A percentile compares a stretch with the other conserved stretches of the same genome.
phyloP scores from a whole-genome alignment of 1,284 basidiomycete species.

The Cryptococcus sp. region DNA sequence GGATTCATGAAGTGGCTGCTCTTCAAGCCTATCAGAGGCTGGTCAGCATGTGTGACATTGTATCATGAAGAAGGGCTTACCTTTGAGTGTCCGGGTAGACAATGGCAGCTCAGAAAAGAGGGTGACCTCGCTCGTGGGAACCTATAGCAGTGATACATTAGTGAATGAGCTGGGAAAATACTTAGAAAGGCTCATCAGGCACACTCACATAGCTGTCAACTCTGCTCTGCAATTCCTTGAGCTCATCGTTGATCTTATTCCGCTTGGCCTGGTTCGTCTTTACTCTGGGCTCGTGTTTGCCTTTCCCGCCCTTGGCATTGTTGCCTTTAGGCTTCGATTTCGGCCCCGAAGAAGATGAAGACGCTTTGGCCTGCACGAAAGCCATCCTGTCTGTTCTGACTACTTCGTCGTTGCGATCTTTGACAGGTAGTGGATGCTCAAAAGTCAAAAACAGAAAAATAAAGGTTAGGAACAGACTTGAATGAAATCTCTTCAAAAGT shows the following conservation, averaged over 20 bases:
- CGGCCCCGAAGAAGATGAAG: slow-evolving; percentile 22
- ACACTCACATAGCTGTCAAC: slow-evolving; percentile 48
- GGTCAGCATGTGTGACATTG: not conserved
- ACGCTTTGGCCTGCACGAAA: slow-evolving; percentile 33
- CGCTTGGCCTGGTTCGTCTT: slow-evolving; percentile 50
- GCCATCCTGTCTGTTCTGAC: slow-evolving; percentile 22
- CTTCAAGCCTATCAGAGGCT: slow-evolving; percentile 65
- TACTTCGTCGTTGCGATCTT: not conserved
- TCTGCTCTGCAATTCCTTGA: slow-evolving; percentile 42
- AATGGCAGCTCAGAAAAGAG: slow-evolving; percentile 53
- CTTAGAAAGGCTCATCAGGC: not conserved
- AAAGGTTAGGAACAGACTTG: too few species aligned
- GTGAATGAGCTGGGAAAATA: not conserved
- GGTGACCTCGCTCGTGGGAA: slow-evolving; percentile 34
- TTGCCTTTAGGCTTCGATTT: slow-evolving; percentile 5
- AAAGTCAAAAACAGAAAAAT: too few species aligned
- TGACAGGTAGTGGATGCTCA: not conserved
- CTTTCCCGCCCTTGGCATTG: slow-evolving; percentile 14
- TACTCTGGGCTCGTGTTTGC: slow-evolving; percentile 24
- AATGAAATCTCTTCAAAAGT: too few species aligned
- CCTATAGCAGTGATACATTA: slow-evolving; percentile 13
- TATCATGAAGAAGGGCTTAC: slow-evolving; percentile 17
- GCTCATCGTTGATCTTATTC: slow-evolving; percentile 46
- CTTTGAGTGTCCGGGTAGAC: slow-evolving; percentile 47
- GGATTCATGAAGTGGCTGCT: slow-evolving; percentile 80